phyloP scores from a whole-genome alignment of 306 rosid species.

The Lotus japonicus region DNA sequence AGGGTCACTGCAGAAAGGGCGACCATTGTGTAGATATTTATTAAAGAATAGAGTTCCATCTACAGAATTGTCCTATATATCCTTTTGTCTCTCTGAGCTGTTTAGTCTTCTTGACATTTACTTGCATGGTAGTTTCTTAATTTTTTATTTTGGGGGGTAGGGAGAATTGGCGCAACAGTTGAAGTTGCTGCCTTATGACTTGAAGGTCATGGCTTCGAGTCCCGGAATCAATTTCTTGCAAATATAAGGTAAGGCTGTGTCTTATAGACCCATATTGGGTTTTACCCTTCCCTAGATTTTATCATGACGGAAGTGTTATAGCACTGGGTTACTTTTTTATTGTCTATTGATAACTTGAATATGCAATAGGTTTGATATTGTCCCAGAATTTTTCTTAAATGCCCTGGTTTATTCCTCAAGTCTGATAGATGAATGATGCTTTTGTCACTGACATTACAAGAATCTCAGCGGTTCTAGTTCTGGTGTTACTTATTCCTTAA shows the following conservation, averaged over 20 bases:
- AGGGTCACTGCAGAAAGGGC: neutral
- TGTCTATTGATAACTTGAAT: neutral
- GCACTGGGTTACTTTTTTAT: too few relatives aligned
- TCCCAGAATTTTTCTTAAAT: neutral
- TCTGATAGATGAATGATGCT: conserved; percentile 16
- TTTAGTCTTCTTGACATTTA: too few relatives aligned
- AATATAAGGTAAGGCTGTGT: too few relatives aligned
- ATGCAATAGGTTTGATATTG: neutral
- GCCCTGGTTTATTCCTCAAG: conserved; percentile 9
- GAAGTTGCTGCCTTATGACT: too few relatives aligned
- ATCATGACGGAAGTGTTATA: too few relatives aligned
- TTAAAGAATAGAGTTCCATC: neutral
- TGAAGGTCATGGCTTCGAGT: too few relatives aligned
- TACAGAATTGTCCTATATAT: neutral
- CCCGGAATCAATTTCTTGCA: too few relatives aligned
- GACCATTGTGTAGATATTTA: neutral
- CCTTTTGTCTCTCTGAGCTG: neutral
- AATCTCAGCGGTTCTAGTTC: neutral
- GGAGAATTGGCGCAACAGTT: too few relatives aligned
- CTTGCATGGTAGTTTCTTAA: too few relatives aligned
- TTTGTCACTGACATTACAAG: neutral
- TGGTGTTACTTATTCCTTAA: neutral
- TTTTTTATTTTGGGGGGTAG: too few relatives aligned
- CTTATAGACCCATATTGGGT: too few relatives aligned
- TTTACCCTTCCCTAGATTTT: too few relatives aligned